These are phyloP conservation scores for Dimocarpus longan DNA, from an alignment of 345 rosid species.

Conservation along the genomic window DNA sequence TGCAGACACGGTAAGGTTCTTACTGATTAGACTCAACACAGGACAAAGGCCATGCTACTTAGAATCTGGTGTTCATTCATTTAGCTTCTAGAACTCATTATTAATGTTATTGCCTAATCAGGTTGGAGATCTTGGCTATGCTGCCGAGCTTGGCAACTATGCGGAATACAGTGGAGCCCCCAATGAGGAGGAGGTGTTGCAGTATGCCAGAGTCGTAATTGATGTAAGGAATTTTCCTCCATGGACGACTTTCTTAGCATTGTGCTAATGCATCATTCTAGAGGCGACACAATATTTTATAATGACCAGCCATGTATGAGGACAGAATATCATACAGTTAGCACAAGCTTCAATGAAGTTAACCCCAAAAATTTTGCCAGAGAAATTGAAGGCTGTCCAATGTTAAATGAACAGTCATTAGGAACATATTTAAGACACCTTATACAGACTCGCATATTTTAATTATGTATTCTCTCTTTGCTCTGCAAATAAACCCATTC, in stretches of 20 bases:
- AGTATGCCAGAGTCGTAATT: conserved; percentile 96
- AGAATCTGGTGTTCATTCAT: neutral
- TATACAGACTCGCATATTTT: neutral
- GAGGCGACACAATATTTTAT: neutral
- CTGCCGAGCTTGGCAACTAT: conserved; percentile 87
- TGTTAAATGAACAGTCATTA: neutral
- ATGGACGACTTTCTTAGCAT: neutral
- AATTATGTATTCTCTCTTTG: conserved; percentile 6
- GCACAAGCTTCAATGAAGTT: neutral
- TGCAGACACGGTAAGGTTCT: conserved; percentile 76
- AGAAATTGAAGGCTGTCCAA: neutral
- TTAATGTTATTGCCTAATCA: conserved; percentile 27
- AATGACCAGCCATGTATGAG: neutral
- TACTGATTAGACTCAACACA: neutral
- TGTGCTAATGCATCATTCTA: neutral
- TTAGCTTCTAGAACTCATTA: conserved; percentile 13
- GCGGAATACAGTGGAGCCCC: conserved; percentile 99
- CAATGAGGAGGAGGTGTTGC: conserved; percentile 94
- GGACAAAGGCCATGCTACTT: neutral
- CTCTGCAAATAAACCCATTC: conserved; percentile 7
- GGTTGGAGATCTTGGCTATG: conserved; percentile 97
- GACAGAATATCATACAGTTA: neutral
- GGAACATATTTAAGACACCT: neutral
- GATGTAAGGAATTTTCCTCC: conserved; percentile 53
- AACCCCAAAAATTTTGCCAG: neutral